A percentile compares a stretch with the other conserved stretches of the same genome.
phyloP scores from a whole-genome alignment of 768 basidiomycete genomes.

The Clitopilus hobsonii region DNA sequence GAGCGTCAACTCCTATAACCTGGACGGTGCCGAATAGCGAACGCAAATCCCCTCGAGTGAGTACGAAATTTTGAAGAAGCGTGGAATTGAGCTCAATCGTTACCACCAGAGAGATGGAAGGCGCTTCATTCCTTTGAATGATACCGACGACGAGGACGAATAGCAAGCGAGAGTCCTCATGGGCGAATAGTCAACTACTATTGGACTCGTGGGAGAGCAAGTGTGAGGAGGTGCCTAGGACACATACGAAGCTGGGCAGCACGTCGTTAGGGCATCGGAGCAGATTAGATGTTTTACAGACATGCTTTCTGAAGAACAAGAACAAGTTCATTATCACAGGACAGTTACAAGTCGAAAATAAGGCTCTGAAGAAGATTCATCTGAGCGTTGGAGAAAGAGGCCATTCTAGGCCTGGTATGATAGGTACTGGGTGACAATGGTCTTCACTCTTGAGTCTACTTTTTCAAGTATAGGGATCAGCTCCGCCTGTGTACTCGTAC shows the following conservation, averaged over 20 bases:
- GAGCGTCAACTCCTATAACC: neutral
- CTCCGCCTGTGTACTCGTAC: slow-evolving; percentile 6
- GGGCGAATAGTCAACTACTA: neutral
- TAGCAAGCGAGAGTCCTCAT: slow-evolving; percentile 2
- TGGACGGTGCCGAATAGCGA: slow-evolving; percentile 13
- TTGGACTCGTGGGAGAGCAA: too few species aligned
- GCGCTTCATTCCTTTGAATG: slow-evolving; percentile 43
- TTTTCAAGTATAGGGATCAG: slow-evolving; percentile 7
- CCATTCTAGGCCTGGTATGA: too few species aligned
- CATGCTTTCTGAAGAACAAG: too few species aligned
- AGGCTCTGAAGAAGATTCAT: too few species aligned
- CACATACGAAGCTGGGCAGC: too few species aligned
- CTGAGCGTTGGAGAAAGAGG: too few species aligned
- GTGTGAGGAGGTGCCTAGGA: too few species aligned
- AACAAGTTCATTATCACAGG: too few species aligned
- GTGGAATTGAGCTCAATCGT: neutral
- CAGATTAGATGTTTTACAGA: too few species aligned
- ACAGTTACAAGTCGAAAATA: too few species aligned
- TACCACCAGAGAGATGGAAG: slow-evolving; percentile 35
- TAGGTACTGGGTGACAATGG: slow-evolving; percentile 6
- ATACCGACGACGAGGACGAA: slow-evolving; percentile 34
- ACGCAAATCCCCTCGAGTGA: slow-evolving; percentile 21
- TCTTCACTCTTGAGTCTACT: slow-evolving; percentile 7
- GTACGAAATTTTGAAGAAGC: neutral
- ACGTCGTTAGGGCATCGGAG: too few species aligned